These are phyloP conservation scores for Ceratobasidium sp. DNA, from an alignment of 1,284 basidiomycete genomes.

Conservation along the genomic window DNA sequence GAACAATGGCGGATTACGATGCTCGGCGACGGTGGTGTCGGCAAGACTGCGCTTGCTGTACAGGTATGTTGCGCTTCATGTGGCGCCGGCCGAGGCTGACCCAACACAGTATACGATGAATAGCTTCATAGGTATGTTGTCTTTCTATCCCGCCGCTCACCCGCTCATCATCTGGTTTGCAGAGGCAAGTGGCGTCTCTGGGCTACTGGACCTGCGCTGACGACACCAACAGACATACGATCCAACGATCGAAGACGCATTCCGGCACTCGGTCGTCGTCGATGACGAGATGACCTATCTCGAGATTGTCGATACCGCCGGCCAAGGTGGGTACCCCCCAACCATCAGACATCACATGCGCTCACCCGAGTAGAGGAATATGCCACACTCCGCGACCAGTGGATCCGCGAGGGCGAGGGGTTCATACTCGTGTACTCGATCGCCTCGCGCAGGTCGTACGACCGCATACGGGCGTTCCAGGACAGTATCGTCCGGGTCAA, in stretches of 20 bases:
- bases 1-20: conserved; percentile 93
- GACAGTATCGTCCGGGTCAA: conserved; percentile 95
- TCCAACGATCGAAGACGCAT: conserved; percentile 95
- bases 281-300: conserved; percentile 92
- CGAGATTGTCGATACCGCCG: conserved; percentile 93
- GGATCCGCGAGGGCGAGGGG: conserved; percentile 98
- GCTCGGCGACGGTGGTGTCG: conserved; percentile 96
- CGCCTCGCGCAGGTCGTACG: conserved; percentile 92
- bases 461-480: conserved; percentile 92
- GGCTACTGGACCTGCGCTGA: not conserved
- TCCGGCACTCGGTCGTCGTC: conserved; percentile 89
- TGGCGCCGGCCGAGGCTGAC: conserved; percentile 43
- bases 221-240: conserved; percentile 70
- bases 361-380: conserved; percentile 76
- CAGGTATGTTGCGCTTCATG: conserved; percentile 64
- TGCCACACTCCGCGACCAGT: conserved; percentile 97
- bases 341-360: not conserved
- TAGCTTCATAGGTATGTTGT: conserved; percentile 82
- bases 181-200: conserved; percentile 57
- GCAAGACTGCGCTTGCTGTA: conserved; percentile 95
- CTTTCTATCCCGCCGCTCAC: not conserved
- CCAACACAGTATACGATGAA: conserved; percentile 81
- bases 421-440: conserved; percentile 99
- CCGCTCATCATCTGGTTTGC: no score
- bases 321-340: conserved; percentile 72